Base-by-base conservation (phyloP, 148 eudicot genomes). In the Camellia japonica region DNA sequence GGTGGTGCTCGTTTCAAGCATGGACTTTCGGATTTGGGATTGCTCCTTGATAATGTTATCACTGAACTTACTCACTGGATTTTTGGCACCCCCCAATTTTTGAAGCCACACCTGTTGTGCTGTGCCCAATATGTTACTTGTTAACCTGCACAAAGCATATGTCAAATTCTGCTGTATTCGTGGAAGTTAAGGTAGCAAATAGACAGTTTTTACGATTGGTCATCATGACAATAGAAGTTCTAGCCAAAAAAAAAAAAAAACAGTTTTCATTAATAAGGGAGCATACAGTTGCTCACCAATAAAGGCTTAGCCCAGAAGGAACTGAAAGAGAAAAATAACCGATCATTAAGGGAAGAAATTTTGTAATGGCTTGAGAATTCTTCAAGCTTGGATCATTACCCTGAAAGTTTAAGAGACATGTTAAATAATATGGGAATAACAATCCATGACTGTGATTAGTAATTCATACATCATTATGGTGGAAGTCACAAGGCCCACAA, bases 301-400 rank as follows among this genome's bases (percentile, higher is more conserved):
- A 94, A 82, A 94, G 95, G 83, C 98, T 90, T 76, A 94, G 86
- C 64, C 97, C 98, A 74, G 98, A 94, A 83, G 98, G 98, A 78
- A 94, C 98, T 14, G 98, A 93, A 69, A 94, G 93, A 78, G 98
- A 83, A 84, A 94, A 94, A 75, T 94, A 94, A 70, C 98, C 98
- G 78, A 95, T 90, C 95, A 95, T 86, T 81, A 95, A 82, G 2
- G 97, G 97, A 55, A 95, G 90, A 76, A 95, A 83, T 73, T 90
- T 91, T 7, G 94, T 93, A 67, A 93, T 81, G 51, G 90, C 90
- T 85, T 91, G 95, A 77, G 98, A 89, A 78, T 69, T 93, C 90
- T 93, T 94, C 65, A 90, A 58, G 77, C 80, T 93, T 13, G 98
- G 98, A 90, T 94, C 98, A 83, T 90, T 72, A 68, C 83, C 82